phyloP scores from a whole-genome alignment of 169 alveolate genomes.

The Eimeria maxima region DNA sequence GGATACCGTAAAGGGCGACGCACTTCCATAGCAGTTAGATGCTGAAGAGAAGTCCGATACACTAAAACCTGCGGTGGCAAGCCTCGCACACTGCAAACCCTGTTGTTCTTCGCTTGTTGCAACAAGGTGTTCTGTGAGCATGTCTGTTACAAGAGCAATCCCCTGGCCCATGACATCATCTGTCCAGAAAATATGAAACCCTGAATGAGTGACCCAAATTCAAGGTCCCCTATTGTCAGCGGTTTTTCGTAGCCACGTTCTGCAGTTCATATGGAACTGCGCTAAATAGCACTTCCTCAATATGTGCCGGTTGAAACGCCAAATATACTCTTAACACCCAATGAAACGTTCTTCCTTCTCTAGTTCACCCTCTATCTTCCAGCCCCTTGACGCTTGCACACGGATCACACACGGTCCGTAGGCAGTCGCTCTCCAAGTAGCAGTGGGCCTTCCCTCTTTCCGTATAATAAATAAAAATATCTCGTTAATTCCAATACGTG shows the following conservation, averaged over 20 bases:
- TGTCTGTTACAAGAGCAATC: neutral
- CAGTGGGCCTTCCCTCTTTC: neutral
- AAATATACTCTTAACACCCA: neutral
- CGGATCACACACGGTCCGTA: no score
- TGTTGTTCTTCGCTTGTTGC: neutral
- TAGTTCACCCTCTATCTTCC: neutral
- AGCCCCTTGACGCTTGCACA: neutral
- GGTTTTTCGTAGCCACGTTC: neutral
- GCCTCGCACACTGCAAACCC: neutral
- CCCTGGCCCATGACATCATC: neutral
- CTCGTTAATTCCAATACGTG: neutral
- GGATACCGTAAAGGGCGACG: neutral
- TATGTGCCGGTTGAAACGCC: neutral
- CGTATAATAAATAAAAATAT: neutral
- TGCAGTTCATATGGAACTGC: neutral
- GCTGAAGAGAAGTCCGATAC: neutral
- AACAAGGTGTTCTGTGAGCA: neutral
- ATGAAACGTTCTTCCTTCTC: neutral
- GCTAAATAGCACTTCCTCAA: neutral
- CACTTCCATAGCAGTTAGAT: neutral
- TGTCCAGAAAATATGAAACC: neutral
- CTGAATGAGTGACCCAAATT: neutral
- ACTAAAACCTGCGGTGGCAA: neutral
- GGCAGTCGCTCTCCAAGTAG: neutral
- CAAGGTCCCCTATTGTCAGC: neutral